Evolutionary conservation across 306 rosid genomes (phyloP).

Genomic region (Ochetophila trinervis): DNA sequence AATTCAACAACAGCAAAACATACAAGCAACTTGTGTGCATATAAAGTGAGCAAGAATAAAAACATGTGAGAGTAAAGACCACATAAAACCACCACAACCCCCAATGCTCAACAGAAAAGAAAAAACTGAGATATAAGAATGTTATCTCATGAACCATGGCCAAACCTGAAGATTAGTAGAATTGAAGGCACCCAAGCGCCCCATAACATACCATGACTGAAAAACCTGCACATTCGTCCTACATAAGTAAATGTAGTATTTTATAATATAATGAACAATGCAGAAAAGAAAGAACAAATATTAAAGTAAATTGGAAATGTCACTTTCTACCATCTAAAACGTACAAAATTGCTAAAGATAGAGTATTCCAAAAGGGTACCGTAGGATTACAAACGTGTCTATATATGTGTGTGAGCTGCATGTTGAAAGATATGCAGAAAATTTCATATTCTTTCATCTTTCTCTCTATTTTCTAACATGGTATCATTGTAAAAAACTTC

Average conservation of each 20-base stretch:
- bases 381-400: too few relatives aligned
- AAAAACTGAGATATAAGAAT: background rate
- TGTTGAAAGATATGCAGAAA: too few relatives aligned
- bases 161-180: conserved; percentile 83
- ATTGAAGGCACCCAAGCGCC: conserved; percentile 90
- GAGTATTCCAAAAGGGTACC: too few relatives aligned
- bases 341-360: background rate
- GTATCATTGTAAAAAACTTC: too few relatives aligned
- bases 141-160: background rate
- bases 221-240: conserved; percentile 52
- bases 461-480: too few relatives aligned
- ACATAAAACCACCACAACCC: background rate
- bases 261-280: background rate
- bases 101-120: background rate
- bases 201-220: conserved; percentile 97
- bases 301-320: background rate
- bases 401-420: too few relatives aligned
- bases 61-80: background rate
- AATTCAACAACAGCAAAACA: too few relatives aligned
- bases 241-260: background rate
- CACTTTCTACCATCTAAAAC: background rate
- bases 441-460: too few relatives aligned
- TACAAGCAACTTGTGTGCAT: too few relatives aligned
- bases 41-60: background rate
- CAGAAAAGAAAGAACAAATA: background rate